A percentile compares a stretch with the other conserved stretches of the same genome.
Conservation (phyloP, 495 filamentous ascomycete species). For the Entonaema liquescens region DNA sequence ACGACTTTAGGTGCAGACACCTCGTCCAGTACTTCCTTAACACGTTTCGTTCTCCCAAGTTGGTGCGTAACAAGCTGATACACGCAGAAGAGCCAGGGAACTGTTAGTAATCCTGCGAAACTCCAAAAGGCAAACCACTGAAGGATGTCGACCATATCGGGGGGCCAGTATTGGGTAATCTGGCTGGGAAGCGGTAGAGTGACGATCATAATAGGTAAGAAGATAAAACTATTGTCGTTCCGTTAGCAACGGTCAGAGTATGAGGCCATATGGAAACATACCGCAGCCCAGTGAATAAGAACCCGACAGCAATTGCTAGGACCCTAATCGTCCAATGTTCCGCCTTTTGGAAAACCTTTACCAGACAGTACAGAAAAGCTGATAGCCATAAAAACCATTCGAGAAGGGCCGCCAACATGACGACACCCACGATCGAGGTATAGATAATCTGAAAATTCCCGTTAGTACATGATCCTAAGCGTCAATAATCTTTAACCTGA, state of each 20-base stretch:
- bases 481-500: background rate
- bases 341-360: constrained; percentile 89
- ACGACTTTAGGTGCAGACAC: constrained; percentile 91
- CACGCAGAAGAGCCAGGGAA: constrained; percentile 94
- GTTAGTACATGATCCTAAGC: constrained; percentile 5
- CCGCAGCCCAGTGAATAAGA: constrained; percentile 78
- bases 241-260: constrained; percentile 11
- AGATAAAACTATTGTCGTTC: constrained; percentile 69
- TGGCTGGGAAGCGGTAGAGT: constrained; percentile 84
- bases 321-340: constrained; percentile 83
- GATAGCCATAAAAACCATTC: constrained; percentile 96
- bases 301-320: constrained; percentile 77
- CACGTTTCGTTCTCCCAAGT: constrained; percentile 79
- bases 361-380: constrained; percentile 90
- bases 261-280: constrained; percentile 50
- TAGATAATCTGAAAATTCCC: constrained; percentile 64
- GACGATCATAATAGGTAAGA: constrained; percentile 93
- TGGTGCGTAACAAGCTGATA: constrained; percentile 88
- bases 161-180: constrained; percentile 75
- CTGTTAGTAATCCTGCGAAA: constrained; percentile 83
- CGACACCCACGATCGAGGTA: constrained; percentile 78
- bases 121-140: constrained; percentile 98
- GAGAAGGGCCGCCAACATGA: constrained; percentile 85
- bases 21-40: constrained; percentile 87
- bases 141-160: constrained; percentile 69